Evolutionary conservation across 768 basidiomycete species (phyloP).

Genomic region (Favolaschia claudopus): DNA sequence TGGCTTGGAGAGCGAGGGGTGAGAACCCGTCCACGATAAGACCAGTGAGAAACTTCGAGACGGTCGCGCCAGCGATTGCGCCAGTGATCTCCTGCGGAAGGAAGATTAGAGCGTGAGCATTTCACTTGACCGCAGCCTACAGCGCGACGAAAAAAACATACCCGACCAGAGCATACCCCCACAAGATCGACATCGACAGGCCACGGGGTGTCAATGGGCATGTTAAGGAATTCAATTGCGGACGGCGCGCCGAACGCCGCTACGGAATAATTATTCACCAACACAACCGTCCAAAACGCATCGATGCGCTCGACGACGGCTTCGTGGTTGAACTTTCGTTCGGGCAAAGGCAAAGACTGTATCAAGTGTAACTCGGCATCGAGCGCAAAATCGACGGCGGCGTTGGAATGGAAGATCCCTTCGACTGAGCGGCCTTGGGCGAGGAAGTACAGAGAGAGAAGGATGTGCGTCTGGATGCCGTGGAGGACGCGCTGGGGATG

Average conservation of each 20-base stretch:
- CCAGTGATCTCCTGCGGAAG: too few relatives aligned
- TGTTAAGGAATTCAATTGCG: conserved; percentile 23
- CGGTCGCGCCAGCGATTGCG: too few relatives aligned
- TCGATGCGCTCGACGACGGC: conserved; percentile 40
- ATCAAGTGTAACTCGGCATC: conserved; percentile 33
- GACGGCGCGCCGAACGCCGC: conserved; percentile 32
- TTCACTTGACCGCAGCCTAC: too few relatives aligned
- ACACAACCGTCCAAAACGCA: conserved; percentile 45
- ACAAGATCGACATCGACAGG: conserved; percentile 33
- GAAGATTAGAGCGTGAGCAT: too few relatives aligned
- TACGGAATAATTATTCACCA: conserved; percentile 41
- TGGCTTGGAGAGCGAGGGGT: not conserved
- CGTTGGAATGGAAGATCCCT: conserved; percentile 40
- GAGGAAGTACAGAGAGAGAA: not conserved
- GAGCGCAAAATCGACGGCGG: conserved; percentile 39
- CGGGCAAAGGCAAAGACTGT: not conserved
- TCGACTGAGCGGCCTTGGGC: not conserved
- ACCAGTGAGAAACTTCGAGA: too few relatives aligned
- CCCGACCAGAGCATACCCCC: not conserved
- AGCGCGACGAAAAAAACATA: too few relatives aligned
- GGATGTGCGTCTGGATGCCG: not conserved
- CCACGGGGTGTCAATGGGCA: conserved; percentile 46
- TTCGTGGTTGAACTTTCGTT: conserved; percentile 26
- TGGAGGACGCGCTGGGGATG: not conserved
- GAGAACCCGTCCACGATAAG: not conserved